phyloP scores from a whole-genome alignment of 106 monocot genomes.

The Iris macrosiphon region DNA sequence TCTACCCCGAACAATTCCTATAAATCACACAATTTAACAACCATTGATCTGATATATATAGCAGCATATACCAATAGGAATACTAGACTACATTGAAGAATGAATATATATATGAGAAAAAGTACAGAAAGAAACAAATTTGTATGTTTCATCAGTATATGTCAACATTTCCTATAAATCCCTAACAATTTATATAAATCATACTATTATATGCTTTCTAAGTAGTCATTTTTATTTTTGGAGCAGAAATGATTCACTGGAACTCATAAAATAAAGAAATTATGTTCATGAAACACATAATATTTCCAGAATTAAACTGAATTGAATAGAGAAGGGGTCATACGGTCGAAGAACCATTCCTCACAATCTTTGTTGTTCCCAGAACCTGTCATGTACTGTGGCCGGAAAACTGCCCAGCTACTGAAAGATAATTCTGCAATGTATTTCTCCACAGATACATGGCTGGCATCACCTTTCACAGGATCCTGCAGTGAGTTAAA shows the following conservation, averaged over 20 bases:
- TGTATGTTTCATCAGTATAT: no score
- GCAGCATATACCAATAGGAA: no score
- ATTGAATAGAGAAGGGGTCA: conserved; percentile 1
- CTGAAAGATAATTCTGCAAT: conserved; percentile 55
- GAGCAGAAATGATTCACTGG: no score
- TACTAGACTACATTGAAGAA: no score
- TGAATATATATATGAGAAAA: no score
- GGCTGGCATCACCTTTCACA: conserved; percentile 78
- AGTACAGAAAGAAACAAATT: no score
- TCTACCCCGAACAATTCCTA: conserved; percentile 86
- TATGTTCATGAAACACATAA: not conserved
- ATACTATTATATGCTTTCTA: no score
- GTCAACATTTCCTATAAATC: no score
- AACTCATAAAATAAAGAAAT: no score
- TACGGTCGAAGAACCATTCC: conserved; percentile 99
- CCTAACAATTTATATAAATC: no score
- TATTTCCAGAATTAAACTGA: not conserved
- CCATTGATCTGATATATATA: not conserved
- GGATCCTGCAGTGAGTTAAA: conserved; percentile 41
- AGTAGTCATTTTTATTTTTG: no score
- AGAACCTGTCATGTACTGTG: conserved; percentile 96
- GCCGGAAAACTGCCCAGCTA: conserved; percentile 85
- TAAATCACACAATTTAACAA: not conserved
- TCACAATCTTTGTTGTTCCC: conserved; percentile 99
- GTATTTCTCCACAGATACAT: conserved; percentile 84